These are phyloP conservation scores for Trametes pubescens DNA, from an alignment of 1,284 basidiomycete genomes.

Conservation along the genomic window DNA sequence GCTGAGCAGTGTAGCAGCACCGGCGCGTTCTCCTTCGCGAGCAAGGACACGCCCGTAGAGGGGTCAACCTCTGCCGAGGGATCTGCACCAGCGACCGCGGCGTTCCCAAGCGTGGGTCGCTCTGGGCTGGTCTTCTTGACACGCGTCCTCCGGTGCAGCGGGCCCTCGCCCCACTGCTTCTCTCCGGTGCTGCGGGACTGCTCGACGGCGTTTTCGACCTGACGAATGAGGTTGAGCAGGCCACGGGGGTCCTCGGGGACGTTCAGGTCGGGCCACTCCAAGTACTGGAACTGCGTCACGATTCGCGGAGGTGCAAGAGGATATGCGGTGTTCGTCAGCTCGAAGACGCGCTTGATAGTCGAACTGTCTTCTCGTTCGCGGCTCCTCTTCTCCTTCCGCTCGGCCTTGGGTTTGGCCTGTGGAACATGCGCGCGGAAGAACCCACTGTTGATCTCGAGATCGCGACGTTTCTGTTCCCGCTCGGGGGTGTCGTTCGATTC, in stretches of 20 bases:
- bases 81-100: constrained; percentile 20
- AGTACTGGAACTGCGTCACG: constrained; percentile 86
- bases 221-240: constrained; percentile 73
- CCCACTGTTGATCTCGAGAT: constrained; percentile 44
- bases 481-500: constrained; percentile 56
- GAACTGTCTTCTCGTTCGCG: constrained; percentile 40
- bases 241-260: constrained; percentile 85
- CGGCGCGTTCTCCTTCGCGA: constrained; percentile 57
- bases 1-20: constrained; percentile 87
- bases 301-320: constrained; percentile 65
- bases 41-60: constrained; percentile 57
- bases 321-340: constrained; percentile 67
- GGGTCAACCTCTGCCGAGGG: constrained; percentile 49
- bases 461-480: constrained; percentile 38
- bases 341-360: constrained; percentile 75
- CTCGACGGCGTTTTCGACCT: constrained; percentile 68
- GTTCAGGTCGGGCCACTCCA: constrained; percentile 95
- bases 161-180: constrained; percentile 47
- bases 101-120: constrained; percentile 14
- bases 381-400: constrained; percentile 18
- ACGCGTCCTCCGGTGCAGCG: constrained; percentile 27
- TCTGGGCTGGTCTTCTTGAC: constrained; percentile 11
- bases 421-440: constrained; percentile 37
- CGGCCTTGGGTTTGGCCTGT: constrained; percentile 27
- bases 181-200: constrained; percentile 54